Conservation (phyloP, 305 asterid genomes). For the Nicotiana rustica region DNA sequence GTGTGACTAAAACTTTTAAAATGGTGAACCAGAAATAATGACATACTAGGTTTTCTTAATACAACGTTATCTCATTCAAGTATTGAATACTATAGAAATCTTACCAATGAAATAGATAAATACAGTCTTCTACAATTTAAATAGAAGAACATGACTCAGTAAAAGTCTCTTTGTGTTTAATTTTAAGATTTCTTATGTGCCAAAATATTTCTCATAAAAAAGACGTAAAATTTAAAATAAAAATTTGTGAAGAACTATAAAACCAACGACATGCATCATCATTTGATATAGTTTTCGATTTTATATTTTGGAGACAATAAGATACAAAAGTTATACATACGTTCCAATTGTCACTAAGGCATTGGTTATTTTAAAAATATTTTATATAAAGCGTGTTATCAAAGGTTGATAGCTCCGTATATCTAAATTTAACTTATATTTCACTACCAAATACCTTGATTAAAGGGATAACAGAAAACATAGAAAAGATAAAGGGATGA, state of each 20-base stretch:
- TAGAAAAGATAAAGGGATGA: no score
- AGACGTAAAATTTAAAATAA: no score
- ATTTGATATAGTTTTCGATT: not conserved
- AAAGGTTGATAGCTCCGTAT: not conserved
- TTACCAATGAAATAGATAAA: no score
- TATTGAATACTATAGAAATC: not conserved
- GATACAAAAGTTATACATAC: not conserved
- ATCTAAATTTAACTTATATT: not conserved
- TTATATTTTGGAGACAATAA: not conserved
- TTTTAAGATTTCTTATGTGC: no score
- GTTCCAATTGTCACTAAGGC: not conserved
- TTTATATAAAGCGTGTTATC: not conserved
- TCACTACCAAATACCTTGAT: not conserved
- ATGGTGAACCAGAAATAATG: not conserved
- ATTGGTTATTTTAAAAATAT: not conserved
- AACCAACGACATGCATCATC: not conserved
- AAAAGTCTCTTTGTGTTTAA: no score
- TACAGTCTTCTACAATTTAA: no score
- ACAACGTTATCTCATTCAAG: not conserved
- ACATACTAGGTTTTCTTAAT: not conserved
- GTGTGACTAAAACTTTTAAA: not conserved
- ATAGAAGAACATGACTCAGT: no score
- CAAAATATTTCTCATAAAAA: no score
- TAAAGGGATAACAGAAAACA: not conserved
- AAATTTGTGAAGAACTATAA: no score